A percentile compares a stretch with the other conserved stretches of the same genome.
Evolutionary conservation across 2,329 filamentous ascomycete species (phyloP).

Genomic region (Neospermospora avenae): DNA sequence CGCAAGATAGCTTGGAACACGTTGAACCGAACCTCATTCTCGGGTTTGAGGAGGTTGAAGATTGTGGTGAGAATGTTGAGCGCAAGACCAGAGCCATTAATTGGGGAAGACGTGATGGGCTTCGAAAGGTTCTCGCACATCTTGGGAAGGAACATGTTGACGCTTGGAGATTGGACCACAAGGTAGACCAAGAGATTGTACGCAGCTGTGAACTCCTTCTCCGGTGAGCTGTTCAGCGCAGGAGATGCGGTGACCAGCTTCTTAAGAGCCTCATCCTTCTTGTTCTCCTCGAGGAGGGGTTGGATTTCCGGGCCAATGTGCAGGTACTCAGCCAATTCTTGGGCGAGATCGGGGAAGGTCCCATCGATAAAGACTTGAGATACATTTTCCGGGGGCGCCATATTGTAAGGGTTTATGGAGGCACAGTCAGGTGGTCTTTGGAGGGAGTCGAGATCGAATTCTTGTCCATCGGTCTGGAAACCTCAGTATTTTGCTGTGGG

Average conservation of each 20-base stretch:
- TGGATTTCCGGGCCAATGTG: constrained; percentile 69
- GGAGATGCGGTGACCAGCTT: constrained; percentile 80
- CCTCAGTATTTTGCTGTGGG: constrained; percentile 1
- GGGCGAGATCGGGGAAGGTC: constrained; percentile 85
- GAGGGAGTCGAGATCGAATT: neutral
- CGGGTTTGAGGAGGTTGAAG: constrained; percentile 84
- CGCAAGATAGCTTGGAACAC: constrained; percentile 86
- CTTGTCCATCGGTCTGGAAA: neutral
- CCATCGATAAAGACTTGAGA: constrained; percentile 77
- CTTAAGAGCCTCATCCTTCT: constrained; percentile 82
- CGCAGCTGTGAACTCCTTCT: constrained; percentile 94
- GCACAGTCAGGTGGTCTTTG: constrained; percentile 12
- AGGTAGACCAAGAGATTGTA: constrained; percentile 98
- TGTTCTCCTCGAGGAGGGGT: constrained; percentile 66
- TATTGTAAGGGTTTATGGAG: constrained; percentile 15
- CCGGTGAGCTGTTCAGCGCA: constrained; percentile 77
- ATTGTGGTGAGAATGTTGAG: constrained; percentile 90
- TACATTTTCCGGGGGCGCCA: constrained; percentile 29
- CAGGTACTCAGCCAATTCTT: constrained; percentile 93
- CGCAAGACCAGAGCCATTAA: constrained; percentile 80
- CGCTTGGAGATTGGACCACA: constrained; percentile 78
- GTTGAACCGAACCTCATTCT: constrained; percentile 80
- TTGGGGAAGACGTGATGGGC: constrained; percentile 80
- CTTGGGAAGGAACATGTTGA: constrained; percentile 79
- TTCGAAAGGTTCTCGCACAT: constrained; percentile 88